A percentile compares a stretch with the other conserved stretches of the same genome.
phyloP scores from a whole-genome alignment of 2,329 filamentous ascomycete species.

The Didymella glomerata region DNA sequence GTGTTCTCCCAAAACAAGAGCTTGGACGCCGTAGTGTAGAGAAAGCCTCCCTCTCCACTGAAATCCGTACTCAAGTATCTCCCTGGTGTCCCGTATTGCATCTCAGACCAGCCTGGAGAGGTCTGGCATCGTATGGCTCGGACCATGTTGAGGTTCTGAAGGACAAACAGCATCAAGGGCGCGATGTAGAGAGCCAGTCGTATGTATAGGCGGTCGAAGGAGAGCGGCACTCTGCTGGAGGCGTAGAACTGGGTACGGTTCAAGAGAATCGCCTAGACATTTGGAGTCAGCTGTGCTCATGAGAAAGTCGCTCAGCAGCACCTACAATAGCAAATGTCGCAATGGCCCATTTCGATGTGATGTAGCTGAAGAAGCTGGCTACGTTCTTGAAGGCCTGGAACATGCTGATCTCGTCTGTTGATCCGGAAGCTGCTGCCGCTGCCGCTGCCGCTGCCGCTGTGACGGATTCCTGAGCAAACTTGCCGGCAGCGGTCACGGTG shows the following conservation, averaged over 20 bases:
- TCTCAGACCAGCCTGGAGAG: slow-evolving; percentile 55
- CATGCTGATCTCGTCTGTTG: slow-evolving; percentile 52
- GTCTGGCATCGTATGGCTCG: slow-evolving; percentile 94
- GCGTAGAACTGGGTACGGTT: slow-evolving; percentile 95
- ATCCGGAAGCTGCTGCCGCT: slow-evolving; percentile 45
- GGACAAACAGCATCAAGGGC: slow-evolving; percentile 45
- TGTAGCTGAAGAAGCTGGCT: slow-evolving; percentile 86
- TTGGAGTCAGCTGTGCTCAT: slow-evolving; percentile 8
- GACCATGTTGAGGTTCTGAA: slow-evolving; percentile 75
- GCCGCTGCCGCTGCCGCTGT: slow-evolving; percentile 57
- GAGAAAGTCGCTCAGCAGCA: background rate
- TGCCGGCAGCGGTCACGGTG: slow-evolving; percentile 47
- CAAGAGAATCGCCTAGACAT: slow-evolving; percentile 74
- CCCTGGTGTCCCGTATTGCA: slow-evolving; percentile 57
- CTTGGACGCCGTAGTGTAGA: slow-evolving; percentile 76
- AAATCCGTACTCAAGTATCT: slow-evolving; percentile 57
- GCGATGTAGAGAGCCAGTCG: slow-evolving; percentile 46
- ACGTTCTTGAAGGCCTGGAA: slow-evolving; percentile 70
- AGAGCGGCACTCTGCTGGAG: slow-evolving; percentile 81
- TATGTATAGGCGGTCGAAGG: slow-evolving; percentile 71
- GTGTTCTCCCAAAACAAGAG: slow-evolving; percentile 79
- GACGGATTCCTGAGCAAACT: slow-evolving; percentile 55
- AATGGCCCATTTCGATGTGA: slow-evolving; percentile 75
- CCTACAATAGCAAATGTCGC: slow-evolving; percentile 80
- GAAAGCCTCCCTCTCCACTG: slow-evolving; percentile 68